phyloP scores from a whole-genome alignment of 192 early-diverging fungal genomes.

The Backusella luteola region DNA sequence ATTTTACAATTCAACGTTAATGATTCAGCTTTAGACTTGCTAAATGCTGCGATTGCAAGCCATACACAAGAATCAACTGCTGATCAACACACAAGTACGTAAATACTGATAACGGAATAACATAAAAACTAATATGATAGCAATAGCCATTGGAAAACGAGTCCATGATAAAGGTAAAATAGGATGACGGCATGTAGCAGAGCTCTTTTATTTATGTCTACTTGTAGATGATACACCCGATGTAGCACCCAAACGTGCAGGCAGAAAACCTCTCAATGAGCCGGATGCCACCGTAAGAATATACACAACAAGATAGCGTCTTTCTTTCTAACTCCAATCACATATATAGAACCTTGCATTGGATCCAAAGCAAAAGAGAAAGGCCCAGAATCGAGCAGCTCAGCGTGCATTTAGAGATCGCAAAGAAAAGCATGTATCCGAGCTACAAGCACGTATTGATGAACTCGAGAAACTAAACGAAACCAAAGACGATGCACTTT shows the following conservation, averaged over 20 bases:
- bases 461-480: constrained; percentile 59
- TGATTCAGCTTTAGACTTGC: constrained; percentile 1
- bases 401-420: constrained; percentile 61
- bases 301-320: not conserved
- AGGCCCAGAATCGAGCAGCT: constrained; percentile 37
- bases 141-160: not conserved
- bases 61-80: not conserved
- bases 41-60: constrained; percentile 10
- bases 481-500: constrained; percentile 45
- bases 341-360: not conserved
- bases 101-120: not conserved
- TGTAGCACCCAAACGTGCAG: constrained; percentile 19
- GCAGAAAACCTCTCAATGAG: constrained; percentile 27
- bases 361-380: constrained; percentile 40
- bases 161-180: not conserved
- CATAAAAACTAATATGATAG: not conserved
- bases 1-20: not conserved
- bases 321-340: not conserved
- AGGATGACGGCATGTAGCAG: not conserved
- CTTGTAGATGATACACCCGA: not conserved
- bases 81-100: not conserved
- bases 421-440: constrained; percentile 76
- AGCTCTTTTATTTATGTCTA: not conserved
- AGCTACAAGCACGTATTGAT: constrained; percentile 72
- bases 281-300: not conserved